These are phyloP conservation scores for Arbutus unedo DNA, from an alignment of 148 eudicot genomes.

Conservation along the genomic window DNA sequence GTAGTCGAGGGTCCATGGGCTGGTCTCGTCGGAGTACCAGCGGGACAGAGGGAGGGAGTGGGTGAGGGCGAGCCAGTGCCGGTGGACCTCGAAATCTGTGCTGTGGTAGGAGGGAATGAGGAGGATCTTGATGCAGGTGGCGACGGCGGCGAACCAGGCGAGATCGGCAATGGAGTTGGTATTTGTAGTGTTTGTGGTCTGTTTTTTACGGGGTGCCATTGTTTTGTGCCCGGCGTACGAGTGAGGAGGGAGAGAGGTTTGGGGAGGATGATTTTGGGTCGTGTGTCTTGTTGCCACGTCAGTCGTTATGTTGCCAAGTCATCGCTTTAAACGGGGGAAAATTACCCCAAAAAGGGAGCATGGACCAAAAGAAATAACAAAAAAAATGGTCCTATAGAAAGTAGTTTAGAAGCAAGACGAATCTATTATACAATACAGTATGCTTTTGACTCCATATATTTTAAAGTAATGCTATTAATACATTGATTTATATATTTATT, in stretches of 20 bases:
- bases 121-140: conserved; percentile 63
- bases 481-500: too few relatives aligned
- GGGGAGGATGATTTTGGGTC: background rate
- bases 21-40: conserved; percentile 75
- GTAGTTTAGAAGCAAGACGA: too few relatives aligned
- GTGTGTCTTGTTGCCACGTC: background rate
- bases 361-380: too few relatives aligned
- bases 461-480: too few relatives aligned
- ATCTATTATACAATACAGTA: too few relatives aligned
- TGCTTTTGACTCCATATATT: too few relatives aligned
- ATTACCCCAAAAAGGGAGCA: too few relatives aligned
- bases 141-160: conserved; percentile 51
- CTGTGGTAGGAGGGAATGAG: conserved; percentile 78
- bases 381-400: too few relatives aligned
- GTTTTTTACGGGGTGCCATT: conserved; percentile 26
- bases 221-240: background rate
- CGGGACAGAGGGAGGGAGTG: conserved; percentile 62
- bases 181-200: conserved; percentile 2
- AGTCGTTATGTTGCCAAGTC: too few relatives aligned
- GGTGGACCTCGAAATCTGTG: conserved; percentile 96
- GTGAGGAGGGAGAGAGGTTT: background rate
- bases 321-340: too few relatives aligned
- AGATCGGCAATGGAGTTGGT: conserved; percentile 23
- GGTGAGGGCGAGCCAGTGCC: conserved; percentile 87
- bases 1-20: conserved; percentile 93